Base-by-base conservation (phyloP, 2,329 filamentous ascomycete genomes). In the Stemphylium lycopersici region DNA sequence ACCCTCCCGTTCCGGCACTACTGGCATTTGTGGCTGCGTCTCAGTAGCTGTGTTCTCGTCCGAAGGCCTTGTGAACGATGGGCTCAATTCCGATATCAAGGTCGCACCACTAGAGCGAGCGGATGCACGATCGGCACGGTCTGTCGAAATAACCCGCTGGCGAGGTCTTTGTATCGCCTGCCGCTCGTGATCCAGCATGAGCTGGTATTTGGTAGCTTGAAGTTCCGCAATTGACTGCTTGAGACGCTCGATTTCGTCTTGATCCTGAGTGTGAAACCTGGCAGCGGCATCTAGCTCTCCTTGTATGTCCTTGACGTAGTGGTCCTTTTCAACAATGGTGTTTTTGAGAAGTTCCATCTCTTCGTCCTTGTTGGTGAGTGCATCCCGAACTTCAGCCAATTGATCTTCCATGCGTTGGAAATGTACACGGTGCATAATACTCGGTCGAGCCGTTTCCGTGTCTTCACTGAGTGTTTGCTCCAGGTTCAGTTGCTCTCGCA, bases 341-440 rank as follows among this genome's bases (percentile, higher is more conserved):
- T 50, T 54, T 45, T 56, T 57, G 3, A 72, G 38, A 2, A 50
- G 41, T 20, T 58, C 43, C 11, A 73, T 56, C 37, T 72, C 67
- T 5, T 61, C 56, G 2, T 67, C 58, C 36, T 68, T 72, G 18
- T 24, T 52, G 6, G 39, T 51, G 2, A 72, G 56, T 3, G 54
- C 49, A 18, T 67, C 56, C 18, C 59, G 63, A 16, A 58, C 56
- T 24, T 73, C 70, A 22, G 65, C 66, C 3, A 73, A 49, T 18
- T 73, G 63, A 2, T 63, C 64, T 49, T 73, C 70, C 68, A 73
- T 64, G 7, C 69, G 60, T 45, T 71, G 70, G 29, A 71, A 72
- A 24, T 73, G 71, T 22, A 67, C 70, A 24, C 63, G 66, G 43
- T 74, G 70, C 4, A 73, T 68, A 1, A 72, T 40, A 39, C 67